Evolutionary conservation across 306 rosid species (phyloP).

Genomic region (Acmispon strigosus): DNA sequence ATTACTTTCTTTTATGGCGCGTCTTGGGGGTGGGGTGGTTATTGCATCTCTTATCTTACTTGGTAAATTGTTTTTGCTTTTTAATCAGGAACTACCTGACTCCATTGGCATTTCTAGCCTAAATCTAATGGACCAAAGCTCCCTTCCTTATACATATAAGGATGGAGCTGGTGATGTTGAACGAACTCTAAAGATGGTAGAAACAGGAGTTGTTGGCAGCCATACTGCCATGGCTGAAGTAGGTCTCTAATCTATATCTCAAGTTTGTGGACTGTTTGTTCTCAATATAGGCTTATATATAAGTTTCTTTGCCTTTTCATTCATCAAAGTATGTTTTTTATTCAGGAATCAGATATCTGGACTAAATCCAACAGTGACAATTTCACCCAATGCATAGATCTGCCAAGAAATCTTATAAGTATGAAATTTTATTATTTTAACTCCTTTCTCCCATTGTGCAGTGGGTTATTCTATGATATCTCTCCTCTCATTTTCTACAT

Average conservation of each 20-base stretch:
- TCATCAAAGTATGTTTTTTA: conserved; percentile 32
- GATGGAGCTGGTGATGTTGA: conserved; percentile 54
- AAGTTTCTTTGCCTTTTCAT: conserved; percentile 7
- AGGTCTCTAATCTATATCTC: conserved; percentile 29
- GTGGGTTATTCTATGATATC: conserved; percentile 20
- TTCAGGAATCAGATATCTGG: conserved; percentile 75
- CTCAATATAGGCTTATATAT: background rate
- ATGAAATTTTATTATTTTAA: conserved; percentile 21
- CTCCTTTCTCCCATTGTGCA: conserved; percentile 12
- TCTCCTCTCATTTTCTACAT: conserved; percentile 17
- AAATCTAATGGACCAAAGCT: conserved; percentile 36
- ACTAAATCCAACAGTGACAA: conserved; percentile 58
- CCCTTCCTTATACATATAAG: conserved; percentile 40
- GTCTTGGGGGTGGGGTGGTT: background rate
- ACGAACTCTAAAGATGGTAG: conserved; percentile 56
- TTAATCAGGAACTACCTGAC: conserved; percentile 48
- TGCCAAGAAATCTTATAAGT: conserved; percentile 55
- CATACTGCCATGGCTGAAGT: conserved; percentile 45
- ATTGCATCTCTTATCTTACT: conserved; percentile 16
- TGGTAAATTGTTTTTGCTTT: conserved; percentile 14
- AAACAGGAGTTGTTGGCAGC: conserved; percentile 34
- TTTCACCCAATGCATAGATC: conserved; percentile 67
- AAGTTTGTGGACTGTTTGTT: conserved; percentile 8
- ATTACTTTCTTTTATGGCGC: background rate
- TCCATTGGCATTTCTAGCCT: conserved; percentile 28